Percentiles rank a stretch among this genome's conserved stretches.
phyloP scores from a whole-genome alignment of 768 basidiomycete genomes.

The Lactarius sp. region DNA sequence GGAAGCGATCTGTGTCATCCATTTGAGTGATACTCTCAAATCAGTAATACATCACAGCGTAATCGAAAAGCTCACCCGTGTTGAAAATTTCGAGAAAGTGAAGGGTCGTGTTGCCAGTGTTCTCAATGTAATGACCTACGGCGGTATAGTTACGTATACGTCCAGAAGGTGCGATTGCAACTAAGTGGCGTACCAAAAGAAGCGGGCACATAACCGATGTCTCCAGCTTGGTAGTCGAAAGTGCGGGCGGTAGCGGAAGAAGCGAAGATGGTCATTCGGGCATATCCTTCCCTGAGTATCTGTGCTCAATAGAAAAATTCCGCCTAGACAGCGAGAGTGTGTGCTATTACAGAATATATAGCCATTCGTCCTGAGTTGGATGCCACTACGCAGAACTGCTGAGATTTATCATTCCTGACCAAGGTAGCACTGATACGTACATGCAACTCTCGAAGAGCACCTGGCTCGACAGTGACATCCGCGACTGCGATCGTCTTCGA shows the following conservation, averaged over 20 bases:
- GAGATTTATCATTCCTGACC: background rate
- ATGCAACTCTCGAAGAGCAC: constrained; percentile 57
- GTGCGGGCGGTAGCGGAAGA: constrained; percentile 49
- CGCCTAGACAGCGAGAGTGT: background rate
- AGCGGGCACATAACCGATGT: constrained; percentile 58
- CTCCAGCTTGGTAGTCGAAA: constrained; percentile 58
- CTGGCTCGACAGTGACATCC: constrained; percentile 54
- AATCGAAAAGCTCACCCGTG: constrained; percentile 26
- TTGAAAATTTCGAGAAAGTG: constrained; percentile 40
- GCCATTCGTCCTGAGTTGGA: constrained; percentile 64
- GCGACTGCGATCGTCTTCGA: constrained; percentile 52
- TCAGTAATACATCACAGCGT: background rate
- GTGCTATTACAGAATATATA: constrained; percentile 43
- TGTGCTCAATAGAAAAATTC: constrained; percentile 12
- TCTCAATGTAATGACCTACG: constrained; percentile 41
- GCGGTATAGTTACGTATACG: background rate
- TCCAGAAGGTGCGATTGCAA: background rate
- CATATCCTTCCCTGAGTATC: constrained; percentile 43
- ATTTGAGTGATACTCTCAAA: background rate
- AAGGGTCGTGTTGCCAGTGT: constrained; percentile 38
- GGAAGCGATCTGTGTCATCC: constrained; percentile 28
- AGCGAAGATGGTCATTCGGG: constrained; percentile 54
- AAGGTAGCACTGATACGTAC: constrained; percentile 31
- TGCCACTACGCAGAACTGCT: constrained; percentile 48
- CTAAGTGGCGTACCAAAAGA: constrained; percentile 41